phyloP scores from a whole-genome alignment of 2,329 filamentous ascomycete species.

The Colletotrichum destructivum region DNA sequence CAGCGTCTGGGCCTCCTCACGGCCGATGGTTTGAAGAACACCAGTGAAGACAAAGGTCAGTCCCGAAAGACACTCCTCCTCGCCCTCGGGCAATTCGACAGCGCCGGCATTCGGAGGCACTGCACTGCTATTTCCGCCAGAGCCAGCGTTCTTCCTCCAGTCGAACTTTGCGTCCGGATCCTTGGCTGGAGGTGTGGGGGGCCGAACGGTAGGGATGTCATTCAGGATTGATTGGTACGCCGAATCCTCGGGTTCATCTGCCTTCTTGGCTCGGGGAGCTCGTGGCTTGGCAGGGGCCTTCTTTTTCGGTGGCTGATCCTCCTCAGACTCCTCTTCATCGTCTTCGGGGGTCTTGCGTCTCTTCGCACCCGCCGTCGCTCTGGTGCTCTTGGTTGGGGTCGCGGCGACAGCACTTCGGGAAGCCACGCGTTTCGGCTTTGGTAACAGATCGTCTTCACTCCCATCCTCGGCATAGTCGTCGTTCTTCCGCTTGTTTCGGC shows the following conservation, averaged over 20 bases:
- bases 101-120: constrained; percentile 75
- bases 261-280: constrained; percentile 75
- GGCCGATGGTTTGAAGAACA: constrained; percentile 82
- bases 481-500: constrained; percentile 75
- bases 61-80: constrained; percentile 90
- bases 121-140: constrained; percentile 71
- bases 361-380: constrained; percentile 55
- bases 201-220: constrained; percentile 84
- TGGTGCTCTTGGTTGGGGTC: constrained; percentile 48
- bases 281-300: constrained; percentile 71
- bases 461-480: constrained; percentile 83
- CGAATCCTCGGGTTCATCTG: constrained; percentile 76
- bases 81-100: constrained; percentile 84
- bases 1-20: constrained; percentile 87
- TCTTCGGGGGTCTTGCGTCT: constrained; percentile 72
- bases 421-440: constrained; percentile 72
- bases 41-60: constrained; percentile 97
- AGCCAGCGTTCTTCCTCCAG: constrained; percentile 74
- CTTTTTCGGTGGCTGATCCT: constrained; percentile 74
- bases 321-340: constrained; percentile 69
- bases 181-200: constrained; percentile 86
- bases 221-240: constrained; percentile 88
- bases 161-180: constrained; percentile 83
- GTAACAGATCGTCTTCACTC: constrained; percentile 78
- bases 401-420: constrained; percentile 51